Percentiles rank a stretch among this genome's conserved stretches.
Conservation (phyloP, 805 yeast species). For the Hanseniaspora occidentalis region DNA sequence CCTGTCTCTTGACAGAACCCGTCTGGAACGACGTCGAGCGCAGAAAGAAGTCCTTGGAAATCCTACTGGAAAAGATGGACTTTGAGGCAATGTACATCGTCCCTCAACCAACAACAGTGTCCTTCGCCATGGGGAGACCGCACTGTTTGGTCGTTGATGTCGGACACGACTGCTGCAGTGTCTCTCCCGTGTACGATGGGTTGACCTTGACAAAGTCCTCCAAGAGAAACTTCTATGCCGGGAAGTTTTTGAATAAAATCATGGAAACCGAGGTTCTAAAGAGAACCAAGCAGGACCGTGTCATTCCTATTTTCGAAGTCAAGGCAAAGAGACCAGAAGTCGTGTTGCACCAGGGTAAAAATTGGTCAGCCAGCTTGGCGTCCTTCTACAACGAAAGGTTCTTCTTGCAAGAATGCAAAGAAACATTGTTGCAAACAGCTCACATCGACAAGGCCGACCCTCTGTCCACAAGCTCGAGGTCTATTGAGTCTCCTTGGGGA, state of each 20-base stretch:
- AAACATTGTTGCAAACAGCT: slow-evolving; percentile 42
- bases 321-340: slow-evolving; percentile 22
- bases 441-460: slow-evolving; percentile 18
- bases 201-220: slow-evolving; percentile 59
- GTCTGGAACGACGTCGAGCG: slow-evolving; percentile 66
- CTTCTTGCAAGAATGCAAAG: slow-evolving; percentile 63
- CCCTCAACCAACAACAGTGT: slow-evolving; percentile 74
- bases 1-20: slow-evolving; percentile 75
- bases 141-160: slow-evolving; percentile 76
- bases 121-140: slow-evolving; percentile 83
- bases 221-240: slow-evolving; percentile 62
- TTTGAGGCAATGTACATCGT: slow-evolving; percentile 76
- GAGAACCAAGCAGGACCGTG: slow-evolving; percentile 17
- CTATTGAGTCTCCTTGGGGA: slow-evolving; percentile 70
- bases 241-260: slow-evolving; percentile 36
- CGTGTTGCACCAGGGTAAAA: slow-evolving; percentile 11
- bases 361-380: not conserved
- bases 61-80: slow-evolving; percentile 51
- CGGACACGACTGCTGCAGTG: slow-evolving; percentile 68
- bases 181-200: slow-evolving; percentile 76
- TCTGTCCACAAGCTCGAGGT: slow-evolving; percentile 26
- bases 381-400: slow-evolving; percentile 42
- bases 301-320: slow-evolving; percentile 22
- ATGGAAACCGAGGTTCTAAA: slow-evolving; percentile 20
- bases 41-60: slow-evolving; percentile 58